Percentiles rank a stretch among this genome's conserved stretches.
phyloP scores from a whole-genome alignment of 495 filamentous ascomycete species.

The Chaetomidium leptoderma region DNA sequence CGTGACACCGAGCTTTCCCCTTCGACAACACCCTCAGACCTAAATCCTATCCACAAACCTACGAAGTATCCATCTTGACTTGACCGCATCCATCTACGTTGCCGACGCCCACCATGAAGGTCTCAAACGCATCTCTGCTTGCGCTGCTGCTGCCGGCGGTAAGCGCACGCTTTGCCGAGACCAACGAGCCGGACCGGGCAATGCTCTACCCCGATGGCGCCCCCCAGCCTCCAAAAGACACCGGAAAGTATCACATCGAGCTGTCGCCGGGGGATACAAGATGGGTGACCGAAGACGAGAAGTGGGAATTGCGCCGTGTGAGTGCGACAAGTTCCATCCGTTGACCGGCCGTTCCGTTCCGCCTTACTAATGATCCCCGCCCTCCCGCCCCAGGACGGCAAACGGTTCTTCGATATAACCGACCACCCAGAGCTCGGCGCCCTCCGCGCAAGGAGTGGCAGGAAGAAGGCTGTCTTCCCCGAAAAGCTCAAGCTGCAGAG shows the following conservation, averaged over 20 bases:
- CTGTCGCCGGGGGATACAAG: slow-evolving; percentile 74
- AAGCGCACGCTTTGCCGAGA: slow-evolving; percentile 50
- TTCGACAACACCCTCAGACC: no score
- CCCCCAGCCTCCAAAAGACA: slow-evolving; percentile 29
- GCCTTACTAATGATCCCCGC: slow-evolving; percentile 31
- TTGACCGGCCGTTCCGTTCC: no score
- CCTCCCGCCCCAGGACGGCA: slow-evolving; percentile 61
- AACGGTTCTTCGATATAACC: slow-evolving; percentile 95
- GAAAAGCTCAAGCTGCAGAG: slow-evolving; percentile 59
- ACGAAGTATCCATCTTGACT: no score
- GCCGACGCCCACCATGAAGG: slow-evolving; percentile 28
- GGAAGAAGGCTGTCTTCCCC: slow-evolving; percentile 56
- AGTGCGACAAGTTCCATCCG: slow-evolving; percentile 27
- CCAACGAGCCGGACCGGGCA: slow-evolving; percentile 41
- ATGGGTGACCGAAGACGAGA: slow-evolving; percentile 92
- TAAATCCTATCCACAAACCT: no score
- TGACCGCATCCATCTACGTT: no score
- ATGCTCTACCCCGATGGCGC: slow-evolving; percentile 34
- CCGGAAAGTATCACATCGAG: slow-evolving; percentile 73
- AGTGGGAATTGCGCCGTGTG: slow-evolving; percentile 85
- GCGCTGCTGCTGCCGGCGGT: slow-evolving; percentile 47
- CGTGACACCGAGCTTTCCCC: no score
- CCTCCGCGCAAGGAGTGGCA: slow-evolving; percentile 36
- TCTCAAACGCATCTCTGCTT: slow-evolving; percentile 45
- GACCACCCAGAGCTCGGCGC: slow-evolving; percentile 57